phyloP scores from a whole-genome alignment of 225 moss, liverwort and hornwort genomes.

The Antitrichia curtipendula region DNA sequence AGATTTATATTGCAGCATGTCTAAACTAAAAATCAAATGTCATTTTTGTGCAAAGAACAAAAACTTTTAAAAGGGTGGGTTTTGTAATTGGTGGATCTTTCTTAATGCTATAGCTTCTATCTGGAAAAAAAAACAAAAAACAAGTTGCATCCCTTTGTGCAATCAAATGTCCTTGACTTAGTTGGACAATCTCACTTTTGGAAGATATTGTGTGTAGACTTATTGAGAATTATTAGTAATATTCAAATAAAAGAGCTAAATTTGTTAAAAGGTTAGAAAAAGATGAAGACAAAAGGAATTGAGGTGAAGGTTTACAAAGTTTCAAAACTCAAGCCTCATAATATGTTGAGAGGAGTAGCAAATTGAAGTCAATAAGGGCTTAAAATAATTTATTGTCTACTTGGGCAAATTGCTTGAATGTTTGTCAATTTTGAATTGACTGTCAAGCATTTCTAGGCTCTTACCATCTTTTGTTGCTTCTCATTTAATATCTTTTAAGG shows the following conservation, averaged over 20 bases:
- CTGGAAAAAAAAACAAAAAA: not conserved
- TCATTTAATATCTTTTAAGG: not conserved
- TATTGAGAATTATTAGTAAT: too few species aligned
- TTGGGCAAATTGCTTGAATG: not conserved
- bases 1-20: fast-evolving
- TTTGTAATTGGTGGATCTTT: not conserved
- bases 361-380: not conserved
- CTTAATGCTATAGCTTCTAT: not conserved
- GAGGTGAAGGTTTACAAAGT: too few species aligned
- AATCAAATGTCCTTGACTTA: not conserved
- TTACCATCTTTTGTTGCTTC: not conserved
- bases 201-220: not conserved
- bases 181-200: fast-evolving
- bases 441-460: not conserved
- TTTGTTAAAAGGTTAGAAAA: too few species aligned
- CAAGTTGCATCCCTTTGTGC: not conserved
- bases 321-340: not conserved
- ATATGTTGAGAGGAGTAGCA: not conserved
- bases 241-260: too few species aligned
- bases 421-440: not conserved
- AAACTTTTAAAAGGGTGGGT: too few species aligned
- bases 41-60: not conserved
- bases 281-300: too few species aligned
- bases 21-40: not conserved
- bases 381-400: not conserved